Percentiles rank a stretch among this genome's conserved stretches.
phyloP scores from a whole-genome alignment of 805 yeast species.

The Kodamaea kaohsiungensis region DNA sequence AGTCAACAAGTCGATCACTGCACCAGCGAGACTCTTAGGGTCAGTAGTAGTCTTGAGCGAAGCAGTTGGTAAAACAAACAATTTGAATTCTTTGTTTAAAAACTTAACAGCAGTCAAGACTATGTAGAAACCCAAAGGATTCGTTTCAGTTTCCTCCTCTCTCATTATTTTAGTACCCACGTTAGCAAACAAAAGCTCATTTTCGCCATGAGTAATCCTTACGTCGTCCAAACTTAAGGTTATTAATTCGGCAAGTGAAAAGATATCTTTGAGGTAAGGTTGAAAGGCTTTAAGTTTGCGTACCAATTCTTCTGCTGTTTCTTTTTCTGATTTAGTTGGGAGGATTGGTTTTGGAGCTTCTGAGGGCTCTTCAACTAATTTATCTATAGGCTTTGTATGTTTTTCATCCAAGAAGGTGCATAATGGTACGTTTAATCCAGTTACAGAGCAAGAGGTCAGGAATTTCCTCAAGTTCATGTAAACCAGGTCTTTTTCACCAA shows the following conservation, averaged over 20 bases:
- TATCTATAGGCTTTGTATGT: no score
- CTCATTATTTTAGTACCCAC: slow-evolving; percentile 19
- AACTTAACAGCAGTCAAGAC: slow-evolving; percentile 31
- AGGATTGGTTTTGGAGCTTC: neutral
- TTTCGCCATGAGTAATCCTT: slow-evolving; percentile 3
- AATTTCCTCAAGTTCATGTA: neutral
- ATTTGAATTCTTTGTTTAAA: slow-evolving; percentile 28
- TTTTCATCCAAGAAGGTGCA: neutral
- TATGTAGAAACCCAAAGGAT: slow-evolving; percentile 17
- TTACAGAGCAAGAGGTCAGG: neutral
- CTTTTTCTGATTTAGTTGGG: neutral
- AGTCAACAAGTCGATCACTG: slow-evolving; percentile 14
- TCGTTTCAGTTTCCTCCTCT: slow-evolving; percentile 11
- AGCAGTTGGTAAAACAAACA: slow-evolving; percentile 39
- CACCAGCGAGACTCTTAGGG: slow-evolving; percentile 25
- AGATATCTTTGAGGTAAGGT: neutral
- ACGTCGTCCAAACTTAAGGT: slow-evolving; percentile 5
- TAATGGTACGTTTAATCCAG: slow-evolving; percentile 1
- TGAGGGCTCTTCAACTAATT: no score
- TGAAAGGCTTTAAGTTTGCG: neutral
- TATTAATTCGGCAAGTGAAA: neutral
- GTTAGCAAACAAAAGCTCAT: slow-evolving; percentile 20
- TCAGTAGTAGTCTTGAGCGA: slow-evolving; percentile 25
- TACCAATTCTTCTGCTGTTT: neutral
- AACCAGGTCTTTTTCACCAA: neutral